A percentile compares a stretch with the other conserved stretches of the same genome.
Evolutionary conservation across 2,329 filamentous ascomycete genomes (phyloP).

Genomic region (Aspergillus sp.): DNA sequence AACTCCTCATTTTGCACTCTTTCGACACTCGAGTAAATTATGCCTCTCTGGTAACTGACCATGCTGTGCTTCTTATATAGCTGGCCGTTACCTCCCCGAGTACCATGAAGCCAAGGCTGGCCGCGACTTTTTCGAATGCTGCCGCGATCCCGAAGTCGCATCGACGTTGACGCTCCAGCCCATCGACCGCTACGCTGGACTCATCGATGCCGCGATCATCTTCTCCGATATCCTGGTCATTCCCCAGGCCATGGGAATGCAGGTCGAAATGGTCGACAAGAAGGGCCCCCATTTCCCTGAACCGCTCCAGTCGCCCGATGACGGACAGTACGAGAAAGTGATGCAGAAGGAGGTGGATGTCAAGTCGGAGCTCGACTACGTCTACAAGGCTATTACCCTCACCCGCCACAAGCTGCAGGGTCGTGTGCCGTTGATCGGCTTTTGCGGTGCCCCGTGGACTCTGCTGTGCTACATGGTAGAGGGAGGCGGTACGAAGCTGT

Average conservation of each 20-base stretch:
- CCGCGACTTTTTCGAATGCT: conserved; percentile 97
- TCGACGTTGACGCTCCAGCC: conserved; percentile 93
- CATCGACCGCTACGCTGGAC: conserved; percentile 83
- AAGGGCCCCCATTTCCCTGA: conserved; percentile 93
- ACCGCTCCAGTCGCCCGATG: conserved; percentile 75
- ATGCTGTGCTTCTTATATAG: conserved; percentile 50
- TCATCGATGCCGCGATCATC: conserved; percentile 96
- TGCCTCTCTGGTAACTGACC: background rate
- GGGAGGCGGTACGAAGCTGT: conserved; percentile 92
- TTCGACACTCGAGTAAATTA: background rate
- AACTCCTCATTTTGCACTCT: background rate
- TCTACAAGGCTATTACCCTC: conserved; percentile 91
- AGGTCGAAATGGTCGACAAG: conserved; percentile 97
- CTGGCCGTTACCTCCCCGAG: conserved; percentile 94
- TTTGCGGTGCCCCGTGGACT: conserved; percentile 97
- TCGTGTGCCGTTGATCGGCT: conserved; percentile 89
- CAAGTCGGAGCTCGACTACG: conserved; percentile 81
- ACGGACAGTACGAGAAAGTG: conserved; percentile 78
- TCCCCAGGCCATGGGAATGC: conserved; percentile 96
- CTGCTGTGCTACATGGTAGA: conserved; percentile 99
- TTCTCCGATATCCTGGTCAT: conserved; percentile 99
- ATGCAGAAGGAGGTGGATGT: conserved; percentile 81
- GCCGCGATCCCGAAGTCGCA: conserved; percentile 86
- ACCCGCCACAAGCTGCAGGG: conserved; percentile 86
- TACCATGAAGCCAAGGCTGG: conserved; percentile 93